Base-by-base conservation (phyloP, 345 rosid genomes). In the Cardamine chenopodiifolia region DNA sequence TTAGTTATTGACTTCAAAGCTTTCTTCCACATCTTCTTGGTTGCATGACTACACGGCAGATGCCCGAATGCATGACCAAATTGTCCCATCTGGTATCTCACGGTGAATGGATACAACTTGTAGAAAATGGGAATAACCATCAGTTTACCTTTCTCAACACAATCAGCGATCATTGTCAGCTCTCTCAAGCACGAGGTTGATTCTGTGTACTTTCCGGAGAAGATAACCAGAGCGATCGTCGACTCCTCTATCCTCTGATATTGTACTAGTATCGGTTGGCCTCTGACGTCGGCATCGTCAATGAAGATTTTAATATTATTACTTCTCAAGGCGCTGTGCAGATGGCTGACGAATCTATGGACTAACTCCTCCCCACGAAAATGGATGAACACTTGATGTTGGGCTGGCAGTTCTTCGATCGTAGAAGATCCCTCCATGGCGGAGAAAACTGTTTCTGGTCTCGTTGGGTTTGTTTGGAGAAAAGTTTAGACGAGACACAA, bases 351-450 rank as follows among this genome's bases (percentile, higher is more conserved):
- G 63, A 77, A 63, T 18, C 44, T 28, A 2, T 0, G 2, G 5
- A 60, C 49, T 1, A 29, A 4, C 2, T 62, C 80, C 4, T 1
- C 14, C 0, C 79, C 74, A 14, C 75, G 64, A 4, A 70, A 77
- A 56, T 61, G 55, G 17, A 76, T 20, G 58, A 70, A 76, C 20
- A 76, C 80, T 31, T 62, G 75, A 48, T 62, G 37, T 17, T 47
- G 52, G 25, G 42, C 50, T 23, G 31, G 42, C 17, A 2, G 8
- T 34, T 58, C 14, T 4, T 8, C 40, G 11, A 22, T 14, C 7
- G 15, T 4, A 0, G 42, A 37, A 37, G 13, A 9, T 12, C 42
- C 42, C 13, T 3, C 42, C 57, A 53, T 53, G 31, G n/a, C 4
- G 52, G 12, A 20, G 3, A 12, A 5, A 53, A 31, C 31, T 53